A percentile compares a stretch with the other conserved stretches of the same genome.
Evolutionary conservation across 345 rosid genomes (phyloP).

Genomic region (Orychophragmus violaceus): DNA sequence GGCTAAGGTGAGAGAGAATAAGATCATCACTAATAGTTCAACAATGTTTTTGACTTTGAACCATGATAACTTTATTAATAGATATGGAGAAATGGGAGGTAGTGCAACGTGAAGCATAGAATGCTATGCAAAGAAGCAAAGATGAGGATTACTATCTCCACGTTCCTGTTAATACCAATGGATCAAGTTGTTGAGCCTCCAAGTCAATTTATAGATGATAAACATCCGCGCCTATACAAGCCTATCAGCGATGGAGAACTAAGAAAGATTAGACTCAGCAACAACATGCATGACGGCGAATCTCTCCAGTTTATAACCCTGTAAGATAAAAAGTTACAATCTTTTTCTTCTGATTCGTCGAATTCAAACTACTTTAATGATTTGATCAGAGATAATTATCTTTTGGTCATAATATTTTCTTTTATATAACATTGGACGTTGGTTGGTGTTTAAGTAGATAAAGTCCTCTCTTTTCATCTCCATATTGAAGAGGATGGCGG

Average conservation of each 20-base stretch:
- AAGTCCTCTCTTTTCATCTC: not conserved
- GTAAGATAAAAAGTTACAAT: not conserved
- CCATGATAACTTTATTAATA: not conserved
- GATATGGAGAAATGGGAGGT: constrained; percentile 68
- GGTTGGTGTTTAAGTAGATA: not conserved
- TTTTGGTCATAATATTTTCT: no score
- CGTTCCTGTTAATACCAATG: constrained; percentile 50
- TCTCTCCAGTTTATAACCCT: no score
- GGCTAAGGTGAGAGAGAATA: constrained; percentile 34
- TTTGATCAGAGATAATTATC: not conserved
- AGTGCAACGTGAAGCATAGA: constrained; percentile 48
- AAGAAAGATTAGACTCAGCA: not conserved
- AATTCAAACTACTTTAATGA: constrained; percentile 3
- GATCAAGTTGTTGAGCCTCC: not conserved
- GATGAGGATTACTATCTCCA: constrained; percentile 45
- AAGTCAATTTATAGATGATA: not conserved
- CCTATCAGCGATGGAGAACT: not conserved
- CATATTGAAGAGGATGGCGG: constrained; percentile 5
- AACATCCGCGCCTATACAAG: no score
- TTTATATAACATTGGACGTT: not conserved
- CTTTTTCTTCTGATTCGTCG: constrained; percentile 5
- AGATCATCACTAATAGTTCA: not conserved
- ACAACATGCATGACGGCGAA: not conserved
- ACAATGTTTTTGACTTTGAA: not conserved
- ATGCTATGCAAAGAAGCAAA: constrained; percentile 57